A percentile compares a stretch with the other conserved stretches of the same genome.
These are phyloP conservation scores for Lactarius vividus DNA, from an alignment of 768 basidiomycete species.

Conservation along the genomic window DNA sequence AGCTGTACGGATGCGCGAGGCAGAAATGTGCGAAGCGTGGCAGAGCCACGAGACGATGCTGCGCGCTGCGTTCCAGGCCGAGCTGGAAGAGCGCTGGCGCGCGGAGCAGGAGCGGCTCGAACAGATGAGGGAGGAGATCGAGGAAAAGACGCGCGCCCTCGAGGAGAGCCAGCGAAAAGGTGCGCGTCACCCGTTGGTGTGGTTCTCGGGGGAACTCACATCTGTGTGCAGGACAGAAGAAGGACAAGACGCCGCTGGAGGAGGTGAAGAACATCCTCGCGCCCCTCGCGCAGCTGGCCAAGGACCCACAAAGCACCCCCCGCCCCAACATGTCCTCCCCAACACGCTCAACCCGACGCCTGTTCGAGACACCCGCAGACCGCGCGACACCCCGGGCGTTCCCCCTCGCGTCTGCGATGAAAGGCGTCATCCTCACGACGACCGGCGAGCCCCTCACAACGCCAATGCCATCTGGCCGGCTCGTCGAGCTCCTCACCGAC, in stretches of 20 bases:
- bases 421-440: constrained; percentile 70
- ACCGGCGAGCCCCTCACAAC: constrained; percentile 75
- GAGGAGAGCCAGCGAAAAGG: constrained; percentile 39
- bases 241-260: constrained; percentile 61
- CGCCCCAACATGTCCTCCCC: constrained; percentile 29
- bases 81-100: constrained; percentile 37
- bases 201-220: background rate
- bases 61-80: constrained; percentile 48
- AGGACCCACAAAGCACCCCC: constrained; percentile 31
- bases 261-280: constrained; percentile 71
- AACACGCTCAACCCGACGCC: constrained; percentile 23
- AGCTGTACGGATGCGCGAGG: constrained; percentile 61
- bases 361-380: constrained; percentile 54
- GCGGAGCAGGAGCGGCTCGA: constrained; percentile 50
- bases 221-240: constrained; percentile 38
- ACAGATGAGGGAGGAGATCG: constrained; percentile 47
- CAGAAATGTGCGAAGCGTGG: constrained; percentile 63
- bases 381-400: constrained; percentile 35
- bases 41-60: constrained; percentile 49
- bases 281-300: constrained; percentile 43
- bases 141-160: constrained; percentile 45
- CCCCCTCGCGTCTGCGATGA: constrained; percentile 41
- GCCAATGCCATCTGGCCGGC: constrained; percentile 57
- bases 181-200: constrained; percentile 24
- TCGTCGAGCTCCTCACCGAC: constrained; percentile 62